phyloP scores from a whole-genome alignment of 768 basidiomycete species.

The Auriscalpium microsporum region DNA sequence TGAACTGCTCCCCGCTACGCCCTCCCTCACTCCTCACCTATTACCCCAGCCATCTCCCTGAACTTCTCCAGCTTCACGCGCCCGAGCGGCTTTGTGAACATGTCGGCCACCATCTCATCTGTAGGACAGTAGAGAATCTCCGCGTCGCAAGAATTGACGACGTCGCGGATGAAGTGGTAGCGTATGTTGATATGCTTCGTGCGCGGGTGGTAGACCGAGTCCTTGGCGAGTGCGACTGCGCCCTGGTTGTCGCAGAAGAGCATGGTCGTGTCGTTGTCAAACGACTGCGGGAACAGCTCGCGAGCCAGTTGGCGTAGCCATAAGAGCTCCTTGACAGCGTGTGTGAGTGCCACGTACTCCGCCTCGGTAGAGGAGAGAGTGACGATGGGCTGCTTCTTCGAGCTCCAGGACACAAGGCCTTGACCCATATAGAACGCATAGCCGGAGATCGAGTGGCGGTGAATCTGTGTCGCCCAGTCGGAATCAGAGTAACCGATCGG shows the following conservation, averaged over 20 bases:
- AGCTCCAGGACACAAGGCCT: neutral
- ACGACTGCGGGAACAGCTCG: neutral
- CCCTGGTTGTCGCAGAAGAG: constrained; percentile 31
- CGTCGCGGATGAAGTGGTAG: constrained; percentile 27
- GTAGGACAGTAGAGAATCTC: constrained; percentile 14
- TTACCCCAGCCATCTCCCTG: neutral
- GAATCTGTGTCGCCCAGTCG: neutral
- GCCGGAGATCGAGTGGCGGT: neutral
- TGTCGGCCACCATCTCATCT: constrained; percentile 7
- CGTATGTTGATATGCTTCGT: constrained; percentile 32
- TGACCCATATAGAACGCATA: neutral
- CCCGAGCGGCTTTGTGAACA: constrained; percentile 7
- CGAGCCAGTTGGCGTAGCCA: neutral
- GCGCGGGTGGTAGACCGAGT: constrained; percentile 22
- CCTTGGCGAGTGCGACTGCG: constrained; percentile 23
- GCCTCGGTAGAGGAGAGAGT: neutral
- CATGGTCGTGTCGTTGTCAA: constrained; percentile 1
- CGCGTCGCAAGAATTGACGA: constrained; percentile 13
- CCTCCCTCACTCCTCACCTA: neutral
- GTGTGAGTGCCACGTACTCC: neutral
- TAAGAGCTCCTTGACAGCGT: neutral
- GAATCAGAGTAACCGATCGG: neutral
- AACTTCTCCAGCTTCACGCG: neutral
- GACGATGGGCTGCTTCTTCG: neutral
- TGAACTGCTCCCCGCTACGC: neutral